These are phyloP conservation scores for Penicillium hesseltinei DNA, from an alignment of 2,329 filamentous ascomycete genomes.

Conservation along the genomic window DNA sequence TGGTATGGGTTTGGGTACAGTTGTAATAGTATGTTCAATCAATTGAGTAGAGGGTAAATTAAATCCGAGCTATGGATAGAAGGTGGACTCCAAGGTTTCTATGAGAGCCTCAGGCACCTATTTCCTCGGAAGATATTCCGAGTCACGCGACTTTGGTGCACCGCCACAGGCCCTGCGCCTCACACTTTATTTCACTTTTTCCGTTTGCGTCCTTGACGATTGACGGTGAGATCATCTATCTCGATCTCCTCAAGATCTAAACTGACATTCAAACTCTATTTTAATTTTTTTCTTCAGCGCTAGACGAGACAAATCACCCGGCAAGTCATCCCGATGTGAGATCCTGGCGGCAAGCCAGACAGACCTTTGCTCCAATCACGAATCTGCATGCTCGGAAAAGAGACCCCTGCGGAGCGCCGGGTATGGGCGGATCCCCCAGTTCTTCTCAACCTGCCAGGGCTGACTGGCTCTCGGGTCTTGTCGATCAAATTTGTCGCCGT, in stretches of 20 bases:
- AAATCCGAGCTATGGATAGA: neutral
- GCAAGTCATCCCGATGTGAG: conserved; percentile 5
- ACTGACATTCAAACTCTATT: conserved; percentile 1
- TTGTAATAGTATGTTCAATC: neutral
- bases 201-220: conserved; percentile 20
- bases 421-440: conserved; percentile 17
- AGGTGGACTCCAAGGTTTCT: neutral
- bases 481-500: conserved; percentile 19
- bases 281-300: conserved; percentile 6
- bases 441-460: conserved; percentile 9
- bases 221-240: conserved; percentile 13
- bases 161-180: neutral
- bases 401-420: conserved; percentile 11
- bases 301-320: conserved; percentile 8
- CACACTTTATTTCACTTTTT: neutral
- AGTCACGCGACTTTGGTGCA: conserved; percentile 5
- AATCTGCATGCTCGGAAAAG: neutral
- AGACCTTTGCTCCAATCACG: conserved; percentile 16
- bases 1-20: neutral
- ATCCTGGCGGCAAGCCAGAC: conserved; percentile 23
- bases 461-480: conserved; percentile 1
- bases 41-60: neutral
- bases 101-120: conserved; percentile 19
- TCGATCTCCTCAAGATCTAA: conserved; percentile 11
- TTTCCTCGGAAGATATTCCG: conserved; percentile 11